Base-by-base conservation (phyloP, 1,284 basidiomycete genomes). In the Porodaedalea pini region DNA sequence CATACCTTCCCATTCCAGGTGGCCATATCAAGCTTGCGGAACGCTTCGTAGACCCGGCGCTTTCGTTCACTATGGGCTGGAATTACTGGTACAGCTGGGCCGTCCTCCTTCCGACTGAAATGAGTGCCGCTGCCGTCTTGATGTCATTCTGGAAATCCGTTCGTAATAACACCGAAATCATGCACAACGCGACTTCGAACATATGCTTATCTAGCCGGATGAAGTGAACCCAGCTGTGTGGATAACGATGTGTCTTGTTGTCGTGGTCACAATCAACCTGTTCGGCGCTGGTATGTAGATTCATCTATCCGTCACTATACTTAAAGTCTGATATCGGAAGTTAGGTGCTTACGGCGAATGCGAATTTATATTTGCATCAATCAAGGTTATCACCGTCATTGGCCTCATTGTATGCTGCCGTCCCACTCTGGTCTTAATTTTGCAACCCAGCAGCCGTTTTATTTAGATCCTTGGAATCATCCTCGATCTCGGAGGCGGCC, bases 1-100 rank as follows among this genome's bases (percentile, higher is more conserved):
- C 84, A 0, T 87, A 78, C 63, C 77, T 90, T 6, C 86, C 83
- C n/a, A 79, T 85, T 58, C 77, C 83, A 48, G 87, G 84, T 59
- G 83, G 91, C 4, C 91, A 92, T 69, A 88, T 94, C 68, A 86
- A 81, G 49, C 76, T 92, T 37, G 88, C 90, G 3, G 83, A 83
- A 62, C 84, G 88, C 43, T 92, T 92, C 67, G 85, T 92, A 25
- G 84, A 91, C 66, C 85, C 86, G 3, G 86, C 90, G 2, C 78
- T 93, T 60, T 85, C 86, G 1, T 92, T 92, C 66, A 80, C 90
- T 13, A 83, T 89, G 82, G 90, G 89, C 7, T 92, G 87, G 86
- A 86, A 89, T 65, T 91, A 90, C 67, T 88, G 85, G 83, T 88
- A 86, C 68, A 86, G 85, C 65, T 89, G 86, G 83, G 73, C 70